These are phyloP conservation scores for Emiliania huxleyi DNA, from an alignment of 78 protist genomes.

Conservation along the genomic window DNA sequence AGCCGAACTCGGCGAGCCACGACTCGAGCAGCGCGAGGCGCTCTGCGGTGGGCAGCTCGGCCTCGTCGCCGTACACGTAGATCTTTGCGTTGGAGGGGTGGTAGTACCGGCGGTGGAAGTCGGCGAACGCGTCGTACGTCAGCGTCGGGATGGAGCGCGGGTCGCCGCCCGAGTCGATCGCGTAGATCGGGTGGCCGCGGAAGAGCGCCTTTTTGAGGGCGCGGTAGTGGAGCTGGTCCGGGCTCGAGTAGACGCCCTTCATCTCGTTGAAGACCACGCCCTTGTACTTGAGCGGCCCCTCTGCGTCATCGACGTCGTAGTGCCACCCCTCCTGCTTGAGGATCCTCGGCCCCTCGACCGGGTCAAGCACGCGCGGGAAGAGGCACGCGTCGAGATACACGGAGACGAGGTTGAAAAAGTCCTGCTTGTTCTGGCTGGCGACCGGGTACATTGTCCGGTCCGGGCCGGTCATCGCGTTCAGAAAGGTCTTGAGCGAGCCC, in stretches of 20 bases:
- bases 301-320: not conserved
- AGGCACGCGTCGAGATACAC: slow-evolving; percentile 48
- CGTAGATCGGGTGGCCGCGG: not conserved
- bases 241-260: too few species aligned
- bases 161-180: slow-evolving; percentile 32
- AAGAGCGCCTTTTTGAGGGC: not conserved
- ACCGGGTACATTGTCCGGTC: slow-evolving; percentile 36
- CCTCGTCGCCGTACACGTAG: not conserved
- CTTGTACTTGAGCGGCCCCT: not conserved
- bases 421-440: not conserved
- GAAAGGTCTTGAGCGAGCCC: slow-evolving; percentile 14
- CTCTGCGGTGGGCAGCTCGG: not conserved
- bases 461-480: slow-evolving; percentile 32
- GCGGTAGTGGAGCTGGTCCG: not conserved
- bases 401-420: slow-evolving; percentile 29
- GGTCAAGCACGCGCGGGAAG: not conserved
- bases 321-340: slow-evolving; percentile 37
- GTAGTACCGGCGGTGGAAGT: not conserved
- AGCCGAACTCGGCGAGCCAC: not conserved
- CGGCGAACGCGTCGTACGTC: not conserved
- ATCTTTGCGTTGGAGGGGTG: slow-evolving; percentile 9
- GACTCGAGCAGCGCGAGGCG: too few species aligned
- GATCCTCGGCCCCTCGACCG: not conserved
- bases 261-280: too few species aligned
- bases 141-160: slow-evolving; percentile 8